Evolutionary conservation across 2,329 filamentous ascomycete species (phyloP), one percentile per base, ranked within the genome.

Genomic region (Phoma sp.): DNA sequence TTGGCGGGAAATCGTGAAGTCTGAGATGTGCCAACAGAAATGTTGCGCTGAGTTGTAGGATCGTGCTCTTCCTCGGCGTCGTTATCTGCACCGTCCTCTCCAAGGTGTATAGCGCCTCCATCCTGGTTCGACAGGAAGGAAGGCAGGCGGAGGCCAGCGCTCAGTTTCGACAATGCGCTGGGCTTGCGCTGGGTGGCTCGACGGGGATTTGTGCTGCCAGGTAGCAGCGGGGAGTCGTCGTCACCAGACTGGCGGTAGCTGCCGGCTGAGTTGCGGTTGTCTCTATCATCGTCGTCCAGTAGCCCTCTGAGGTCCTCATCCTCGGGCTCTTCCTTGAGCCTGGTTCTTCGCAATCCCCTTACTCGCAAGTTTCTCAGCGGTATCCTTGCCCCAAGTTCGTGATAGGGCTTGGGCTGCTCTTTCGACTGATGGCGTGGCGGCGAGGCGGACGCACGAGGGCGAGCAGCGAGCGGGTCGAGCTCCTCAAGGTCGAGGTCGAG

Each of bases 1-100:
- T 99, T 99, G 7, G 90, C 86, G 8, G 95, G 93, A 73, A 93
- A 98, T 62, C 89, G 87, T 44, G 87, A 81, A 25, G 85, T 75
- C 70, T 96, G 93, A 27, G 79, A 71, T 42, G 88, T 86, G 53
- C 91, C 93, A 47, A 96, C 90, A 2, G 86, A 80, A 27, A 97
- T 84, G 45, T 85, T 84, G 50, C 93, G 86, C 25, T 91, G 89
- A 1, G 90, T 82, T 6, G 86, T 86, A 4, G 89, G 84, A 66
- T 80, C 77, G 52, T 84, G 79, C 22, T 79, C 73, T 23, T 80
- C 74, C 22, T 78, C 77, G 9, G 71, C 66, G 42, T 78, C 82
- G 8, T 74, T 69, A 13, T 80, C 78, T n/a, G 58, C 62, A 4
- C 57, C 61, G 7, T 44, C 44, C 13, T 69, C 60, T 32, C 54